A percentile compares a stretch with the other conserved stretches of the same genome.
Evolutionary conservation across 441 rosid species (phyloP).

Genomic region (Euphorbia corollata): DNA sequence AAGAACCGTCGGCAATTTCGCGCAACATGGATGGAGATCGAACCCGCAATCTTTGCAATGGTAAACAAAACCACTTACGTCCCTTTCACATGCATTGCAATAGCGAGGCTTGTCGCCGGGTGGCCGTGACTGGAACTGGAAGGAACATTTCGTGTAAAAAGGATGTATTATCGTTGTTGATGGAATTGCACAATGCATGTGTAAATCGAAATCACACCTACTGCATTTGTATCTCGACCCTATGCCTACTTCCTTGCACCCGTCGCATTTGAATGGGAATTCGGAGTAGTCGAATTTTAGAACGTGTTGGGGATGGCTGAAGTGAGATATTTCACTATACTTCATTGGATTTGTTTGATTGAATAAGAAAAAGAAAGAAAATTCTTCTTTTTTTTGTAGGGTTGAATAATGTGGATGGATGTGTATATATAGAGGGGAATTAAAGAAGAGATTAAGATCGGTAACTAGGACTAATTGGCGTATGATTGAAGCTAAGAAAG

Average conservation of each 20-base stretch:
- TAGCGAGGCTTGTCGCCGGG: constrained; percentile 58
- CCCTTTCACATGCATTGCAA: constrained; percentile 82
- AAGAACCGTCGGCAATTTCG: constrained; percentile 70
- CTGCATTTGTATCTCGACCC: constrained; percentile 74
- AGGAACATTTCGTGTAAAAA: constrained; percentile 81
- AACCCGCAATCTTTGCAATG: constrained; percentile 76
- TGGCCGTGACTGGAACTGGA: constrained; percentile 55
- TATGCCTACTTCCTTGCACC: constrained; percentile 86
- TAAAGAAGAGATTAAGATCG: neutral
- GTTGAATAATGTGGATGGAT: constrained; percentile 5
- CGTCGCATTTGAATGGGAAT: constrained; percentile 82
- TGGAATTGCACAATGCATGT: constrained; percentile 70
- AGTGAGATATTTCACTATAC: constrained; percentile 64
- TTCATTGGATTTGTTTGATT: constrained; percentile 30
- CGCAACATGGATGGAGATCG: constrained; percentile 92
- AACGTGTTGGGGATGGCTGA: constrained; percentile 66
- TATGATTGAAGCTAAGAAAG: constrained; percentile 39
- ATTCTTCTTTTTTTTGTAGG: neutral
- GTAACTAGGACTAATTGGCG: constrained; percentile 19
- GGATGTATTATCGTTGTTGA: constrained; percentile 47
- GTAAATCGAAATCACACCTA: constrained; percentile 69
- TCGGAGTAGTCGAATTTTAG: constrained; percentile 57
- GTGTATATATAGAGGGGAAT: constrained; percentile 16
- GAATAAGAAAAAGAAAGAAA: neutral
- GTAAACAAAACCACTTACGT: constrained; percentile 62